Conservation (phyloP, 2,329 filamentous ascomycete species). For the Calcarisporium arbuscula region DNA sequence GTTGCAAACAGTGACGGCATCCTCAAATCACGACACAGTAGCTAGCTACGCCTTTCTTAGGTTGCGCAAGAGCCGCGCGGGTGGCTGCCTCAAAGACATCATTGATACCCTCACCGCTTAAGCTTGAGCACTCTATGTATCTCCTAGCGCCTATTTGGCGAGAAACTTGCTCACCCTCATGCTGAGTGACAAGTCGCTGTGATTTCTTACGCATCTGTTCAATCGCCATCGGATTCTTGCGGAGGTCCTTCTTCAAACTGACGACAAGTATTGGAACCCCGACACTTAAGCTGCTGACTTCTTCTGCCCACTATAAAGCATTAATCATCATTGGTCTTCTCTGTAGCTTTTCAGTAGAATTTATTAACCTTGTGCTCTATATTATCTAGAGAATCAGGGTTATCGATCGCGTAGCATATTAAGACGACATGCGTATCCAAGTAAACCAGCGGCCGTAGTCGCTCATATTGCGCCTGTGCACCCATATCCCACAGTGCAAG, state of each 20-base stretch:
- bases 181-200: slow-evolving; percentile 74
- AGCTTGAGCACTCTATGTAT: slow-evolving; percentile 92
- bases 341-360: slow-evolving; percentile 6
- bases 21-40: slow-evolving; percentile 91
- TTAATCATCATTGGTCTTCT: slow-evolving; percentile 14
- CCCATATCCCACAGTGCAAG: slow-evolving; percentile 98
- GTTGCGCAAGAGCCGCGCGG: slow-evolving; percentile 83
- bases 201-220: slow-evolving; percentile 98
- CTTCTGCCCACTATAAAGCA: slow-evolving; percentile 75
- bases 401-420: slow-evolving; percentile 92
- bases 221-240: slow-evolving; percentile 86
- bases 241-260: slow-evolving; percentile 92
- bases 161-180: slow-evolving; percentile 78
- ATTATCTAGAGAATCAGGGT: slow-evolving; percentile 92
- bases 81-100: slow-evolving; percentile 98
- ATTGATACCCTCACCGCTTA: slow-evolving; percentile 95
- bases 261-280: slow-evolving; percentile 95
- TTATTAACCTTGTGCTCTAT: slow-evolving; percentile 84
- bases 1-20: too few relatives aligned
- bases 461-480: slow-evolving; percentile 97
- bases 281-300: slow-evolving; percentile 87
- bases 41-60: slow-evolving; percentile 80
- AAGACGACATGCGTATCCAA: slow-evolving; percentile 96
- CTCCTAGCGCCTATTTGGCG: slow-evolving; percentile 85
- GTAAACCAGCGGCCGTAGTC: slow-evolving; percentile 89